Evolutionary conservation across 2,329 filamentous ascomycete genomes (phyloP).

Genomic region (Cladosporium sp.): DNA sequence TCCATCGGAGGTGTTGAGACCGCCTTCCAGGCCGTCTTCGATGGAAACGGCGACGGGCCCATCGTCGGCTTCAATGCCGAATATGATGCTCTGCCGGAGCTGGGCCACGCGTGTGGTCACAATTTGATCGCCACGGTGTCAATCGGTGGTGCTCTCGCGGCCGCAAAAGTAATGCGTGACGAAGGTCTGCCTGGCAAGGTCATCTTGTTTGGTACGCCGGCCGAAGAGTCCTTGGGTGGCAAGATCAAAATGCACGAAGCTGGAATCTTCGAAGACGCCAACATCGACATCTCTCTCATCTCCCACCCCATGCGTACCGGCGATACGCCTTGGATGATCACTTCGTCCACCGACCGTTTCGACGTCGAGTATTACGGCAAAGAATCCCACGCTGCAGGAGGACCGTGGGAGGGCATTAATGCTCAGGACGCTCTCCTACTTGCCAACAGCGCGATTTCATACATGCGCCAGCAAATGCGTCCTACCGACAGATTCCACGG

Average conservation of each 20-base stretch:
- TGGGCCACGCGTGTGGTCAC: slow-evolving; percentile 3
- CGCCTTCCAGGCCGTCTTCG: slow-evolving; percentile 5
- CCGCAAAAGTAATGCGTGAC: slow-evolving; percentile 1
- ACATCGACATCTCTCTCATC: slow-evolving; percentile 23
- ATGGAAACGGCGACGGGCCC: slow-evolving; percentile 39
- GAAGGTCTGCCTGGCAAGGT: neutral
- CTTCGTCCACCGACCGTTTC: slow-evolving; percentile 1
- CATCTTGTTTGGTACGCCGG: slow-evolving; percentile 4
- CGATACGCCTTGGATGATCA: slow-evolving; percentile 6
- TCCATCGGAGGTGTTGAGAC: slow-evolving; percentile 26
- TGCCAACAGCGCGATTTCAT: slow-evolving; percentile 11
- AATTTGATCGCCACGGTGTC: slow-evolving; percentile 4
- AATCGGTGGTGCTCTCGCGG: neutral
- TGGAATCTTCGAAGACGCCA: slow-evolving; percentile 3
- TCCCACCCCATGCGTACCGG: slow-evolving; percentile 1
- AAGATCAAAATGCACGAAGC: slow-evolving; percentile 12
- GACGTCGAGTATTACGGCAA: slow-evolving; percentile 4
- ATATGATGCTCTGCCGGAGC: slow-evolving; percentile 15
- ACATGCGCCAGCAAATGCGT: slow-evolving; percentile 13
- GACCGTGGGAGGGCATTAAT: slow-evolving; percentile 14
- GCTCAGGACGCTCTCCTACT: slow-evolving; percentile 12
- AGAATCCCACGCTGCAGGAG: slow-evolving; percentile 12
- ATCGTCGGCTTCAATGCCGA: slow-evolving; percentile 24
- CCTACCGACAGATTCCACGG: slow-evolving; percentile 14
- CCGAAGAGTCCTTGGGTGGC: slow-evolving; percentile 12